Percentiles rank a stretch among this genome's conserved stretches.
These are phyloP conservation scores for Aureobasidium pullulans DNA, from an alignment of 2,329 filamentous ascomycete genomes.

Conservation along the genomic window DNA sequence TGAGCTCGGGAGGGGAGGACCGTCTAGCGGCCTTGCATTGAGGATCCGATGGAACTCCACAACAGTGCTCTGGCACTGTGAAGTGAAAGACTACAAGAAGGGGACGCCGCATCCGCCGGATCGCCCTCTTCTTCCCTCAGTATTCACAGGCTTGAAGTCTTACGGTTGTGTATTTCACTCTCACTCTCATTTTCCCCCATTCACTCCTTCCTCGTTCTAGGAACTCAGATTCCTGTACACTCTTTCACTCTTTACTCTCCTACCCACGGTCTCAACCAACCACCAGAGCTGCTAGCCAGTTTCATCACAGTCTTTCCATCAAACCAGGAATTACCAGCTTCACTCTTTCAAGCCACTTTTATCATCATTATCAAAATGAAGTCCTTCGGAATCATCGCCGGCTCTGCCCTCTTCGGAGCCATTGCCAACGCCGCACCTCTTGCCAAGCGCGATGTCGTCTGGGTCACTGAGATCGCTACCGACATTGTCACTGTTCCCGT, in stretches of 20 bases:
- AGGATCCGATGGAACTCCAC: slow-evolving; percentile 8
- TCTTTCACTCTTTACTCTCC: slow-evolving; percentile 8
- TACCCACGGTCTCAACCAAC: slow-evolving; percentile 1
- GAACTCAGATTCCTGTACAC: slow-evolving; percentile 16
- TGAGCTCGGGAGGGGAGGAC: slow-evolving; percentile 11
- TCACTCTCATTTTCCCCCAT: slow-evolving; percentile 12
- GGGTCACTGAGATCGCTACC: slow-evolving; percentile 41
- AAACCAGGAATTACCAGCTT: not conserved
- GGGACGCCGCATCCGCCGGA: not conserved
- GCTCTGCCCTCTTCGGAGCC: slow-evolving; percentile 20
- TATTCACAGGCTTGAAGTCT: slow-evolving; percentile 14
- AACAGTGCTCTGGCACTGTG: not conserved
- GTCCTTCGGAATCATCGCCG: slow-evolving; percentile 24
- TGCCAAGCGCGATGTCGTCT: slow-evolving; percentile 39
- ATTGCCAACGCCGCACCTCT: slow-evolving; percentile 27
- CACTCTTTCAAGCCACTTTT: not conserved
- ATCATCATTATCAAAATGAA: slow-evolving; percentile 27
- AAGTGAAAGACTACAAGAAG: slow-evolving; percentile 11
- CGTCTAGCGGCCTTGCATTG: slow-evolving; percentile 8
- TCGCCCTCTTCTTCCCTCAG: not conserved
- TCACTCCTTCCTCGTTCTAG: slow-evolving; percentile 15
- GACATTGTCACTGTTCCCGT: slow-evolving; percentile 43
- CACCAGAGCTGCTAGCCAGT: slow-evolving; percentile 15
- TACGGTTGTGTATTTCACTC: slow-evolving; percentile 8
- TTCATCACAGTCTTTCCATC: slow-evolving; percentile 8